phyloP scores from a whole-genome alignment of 2,329 filamentous ascomycete genomes.

The Fusarium cicatricum region DNA sequence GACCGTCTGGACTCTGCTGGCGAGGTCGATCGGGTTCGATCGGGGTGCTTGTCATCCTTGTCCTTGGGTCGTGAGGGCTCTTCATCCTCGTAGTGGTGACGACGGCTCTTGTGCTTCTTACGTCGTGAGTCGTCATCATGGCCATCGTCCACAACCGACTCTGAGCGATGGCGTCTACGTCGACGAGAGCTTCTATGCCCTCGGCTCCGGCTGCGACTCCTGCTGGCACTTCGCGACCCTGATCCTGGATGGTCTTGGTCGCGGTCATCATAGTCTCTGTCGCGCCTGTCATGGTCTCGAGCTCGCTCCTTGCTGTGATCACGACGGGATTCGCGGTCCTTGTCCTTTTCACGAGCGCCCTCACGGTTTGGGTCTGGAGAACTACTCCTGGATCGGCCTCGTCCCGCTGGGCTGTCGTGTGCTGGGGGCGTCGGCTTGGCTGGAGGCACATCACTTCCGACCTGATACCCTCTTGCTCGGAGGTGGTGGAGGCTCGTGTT shows the following conservation, averaged over 20 bases:
- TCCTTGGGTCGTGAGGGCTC: constrained; percentile 50
- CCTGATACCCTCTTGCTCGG: constrained; percentile 61
- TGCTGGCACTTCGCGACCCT: constrained; percentile 40
- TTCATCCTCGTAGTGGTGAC: constrained; percentile 55
- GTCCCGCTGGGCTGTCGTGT: constrained; percentile 32
- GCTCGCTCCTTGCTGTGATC: constrained; percentile 48
- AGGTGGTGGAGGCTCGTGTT: constrained; percentile 79
- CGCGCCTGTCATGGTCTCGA: constrained; percentile 39
- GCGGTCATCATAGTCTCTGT: constrained; percentile 33
- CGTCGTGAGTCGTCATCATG: constrained; percentile 58
- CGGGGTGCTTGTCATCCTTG: constrained; percentile 54
- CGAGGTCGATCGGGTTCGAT: constrained; percentile 72
- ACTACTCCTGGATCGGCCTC: constrained; percentile 56
- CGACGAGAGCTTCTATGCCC: constrained; percentile 58
- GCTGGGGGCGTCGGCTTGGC: constrained; percentile 24
- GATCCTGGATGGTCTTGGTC: constrained; percentile 46
- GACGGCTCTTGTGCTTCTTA: constrained; percentile 58
- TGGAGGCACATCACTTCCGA: constrained; percentile 51
- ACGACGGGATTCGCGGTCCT: constrained; percentile 45
- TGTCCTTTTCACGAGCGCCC: constrained; percentile 46
- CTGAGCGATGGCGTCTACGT: constrained; percentile 64
- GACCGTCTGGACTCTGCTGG: constrained; percentile 65
- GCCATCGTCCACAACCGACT: constrained; percentile 58
- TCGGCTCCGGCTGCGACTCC: constrained; percentile 51
- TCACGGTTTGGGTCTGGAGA: constrained; percentile 45